Percentiles rank a stretch among this genome's conserved stretches.
phyloP scores from a whole-genome alignment of 164 flowering plant species.

The Piper longum region DNA sequence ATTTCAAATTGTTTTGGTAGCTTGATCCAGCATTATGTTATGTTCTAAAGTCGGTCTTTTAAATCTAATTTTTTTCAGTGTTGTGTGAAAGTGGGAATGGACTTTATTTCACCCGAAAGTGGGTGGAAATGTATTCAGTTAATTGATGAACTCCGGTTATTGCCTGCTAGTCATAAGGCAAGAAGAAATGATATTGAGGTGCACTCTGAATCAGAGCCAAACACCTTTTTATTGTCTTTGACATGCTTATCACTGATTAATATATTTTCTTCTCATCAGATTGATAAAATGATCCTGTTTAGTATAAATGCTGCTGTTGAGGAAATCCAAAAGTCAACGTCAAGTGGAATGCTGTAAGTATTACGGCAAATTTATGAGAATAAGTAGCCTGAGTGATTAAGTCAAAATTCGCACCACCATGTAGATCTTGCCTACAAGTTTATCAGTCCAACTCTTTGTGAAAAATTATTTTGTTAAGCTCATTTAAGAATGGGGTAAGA shows the following conservation, averaged over 20 bases:
- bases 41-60: neutral
- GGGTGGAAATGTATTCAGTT: conserved; percentile 4
- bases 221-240: neutral
- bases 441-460: too few relatives aligned
- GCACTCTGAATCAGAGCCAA: neutral
- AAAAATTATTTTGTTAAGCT: too few relatives aligned
- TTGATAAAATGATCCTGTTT: neutral
- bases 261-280: neutral
- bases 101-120: conserved; percentile 72
- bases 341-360: neutral
- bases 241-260: neutral
- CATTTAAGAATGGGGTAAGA: too few relatives aligned
- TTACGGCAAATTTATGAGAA: neutral
- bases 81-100: conserved; percentile 45
- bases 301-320: conserved; percentile 1
- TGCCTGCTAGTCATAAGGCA: neutral
- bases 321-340: neutral
- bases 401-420: neutral
- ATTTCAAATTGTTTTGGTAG: neutral
- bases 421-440: neutral
- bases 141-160: neutral
- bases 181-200: neutral
- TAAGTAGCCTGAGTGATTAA: neutral
- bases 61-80: conserved; percentile 26
- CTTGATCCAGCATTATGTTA: neutral